Evolutionary conservation across 2,329 filamentous ascomycete genomes (phyloP).

Genomic region (Talaromyces sp.): DNA sequence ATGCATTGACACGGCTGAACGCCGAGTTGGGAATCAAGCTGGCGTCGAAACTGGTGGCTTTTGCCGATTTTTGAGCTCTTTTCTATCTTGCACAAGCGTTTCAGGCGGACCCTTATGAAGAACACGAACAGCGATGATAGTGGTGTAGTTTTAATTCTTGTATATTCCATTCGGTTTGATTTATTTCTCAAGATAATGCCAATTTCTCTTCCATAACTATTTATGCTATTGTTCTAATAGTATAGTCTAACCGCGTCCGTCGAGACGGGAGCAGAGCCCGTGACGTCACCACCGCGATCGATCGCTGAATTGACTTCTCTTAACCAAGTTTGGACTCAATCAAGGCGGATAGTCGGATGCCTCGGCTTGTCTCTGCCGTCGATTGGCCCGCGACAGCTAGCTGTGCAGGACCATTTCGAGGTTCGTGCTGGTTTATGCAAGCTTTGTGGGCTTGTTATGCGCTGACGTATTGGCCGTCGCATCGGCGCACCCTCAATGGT

Average conservation of each 20-base stretch:
- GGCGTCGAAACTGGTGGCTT: conserved; percentile 25
- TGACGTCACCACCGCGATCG: background rate
- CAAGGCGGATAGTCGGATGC: background rate
- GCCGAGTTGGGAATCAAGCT: conserved; percentile 31
- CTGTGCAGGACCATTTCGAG: background rate
- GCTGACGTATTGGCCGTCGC: background rate
- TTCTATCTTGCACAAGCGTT: background rate
- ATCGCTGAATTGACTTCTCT: too few species aligned
- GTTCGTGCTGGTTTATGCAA: background rate
- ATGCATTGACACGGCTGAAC: conserved; percentile 24
- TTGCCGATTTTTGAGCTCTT: background rate
- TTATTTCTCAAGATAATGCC: too few species aligned
- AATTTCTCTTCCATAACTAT: too few species aligned
- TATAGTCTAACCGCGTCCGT: background rate
- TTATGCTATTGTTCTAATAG: too few species aligned
- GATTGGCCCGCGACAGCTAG: background rate
- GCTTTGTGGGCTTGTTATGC: background rate
- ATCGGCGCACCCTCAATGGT: background rate
- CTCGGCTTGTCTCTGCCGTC: background rate
- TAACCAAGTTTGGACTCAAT: too few species aligned
- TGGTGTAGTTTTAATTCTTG: background rate
- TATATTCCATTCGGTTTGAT: background rate
- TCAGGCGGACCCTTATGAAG: background rate
- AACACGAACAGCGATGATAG: background rate
- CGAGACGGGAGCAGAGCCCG: background rate